Conservation (phyloP, 2,329 filamentous ascomycete species). For the Macrophomina tecta region DNA sequence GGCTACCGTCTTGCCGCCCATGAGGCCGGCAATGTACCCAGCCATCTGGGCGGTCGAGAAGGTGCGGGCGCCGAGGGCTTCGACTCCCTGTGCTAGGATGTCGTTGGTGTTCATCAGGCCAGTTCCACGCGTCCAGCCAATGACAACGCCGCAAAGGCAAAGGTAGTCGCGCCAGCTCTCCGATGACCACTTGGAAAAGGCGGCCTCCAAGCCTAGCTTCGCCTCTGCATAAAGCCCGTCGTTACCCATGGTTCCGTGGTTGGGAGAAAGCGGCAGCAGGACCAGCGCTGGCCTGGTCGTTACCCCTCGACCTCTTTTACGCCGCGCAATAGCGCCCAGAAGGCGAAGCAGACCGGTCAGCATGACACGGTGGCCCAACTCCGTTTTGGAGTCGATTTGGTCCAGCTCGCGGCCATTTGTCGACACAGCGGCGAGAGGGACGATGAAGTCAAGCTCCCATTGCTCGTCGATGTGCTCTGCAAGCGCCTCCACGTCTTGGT, state of each 20-base stretch:
- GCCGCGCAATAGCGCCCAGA: slow-evolving; percentile 42
- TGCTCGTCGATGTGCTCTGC: slow-evolving; percentile 47
- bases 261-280: slow-evolving; percentile 52
- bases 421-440: slow-evolving; percentile 52
- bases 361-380: slow-evolving; percentile 51
- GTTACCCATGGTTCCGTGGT: slow-evolving; percentile 51
- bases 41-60: slow-evolving; percentile 53
- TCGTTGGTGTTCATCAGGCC: slow-evolving; percentile 53
- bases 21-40: slow-evolving; percentile 41
- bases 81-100: slow-evolving; percentile 46
- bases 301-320: slow-evolving; percentile 39
- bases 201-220: slow-evolving; percentile 48
- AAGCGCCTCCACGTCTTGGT: slow-evolving; percentile 46
- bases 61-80: slow-evolving; percentile 45
- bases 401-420: slow-evolving; percentile 46
- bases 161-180: slow-evolving; percentile 49
- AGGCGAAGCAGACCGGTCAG: slow-evolving; percentile 49
- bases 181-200: slow-evolving; percentile 44
- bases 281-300: slow-evolving; percentile 32
- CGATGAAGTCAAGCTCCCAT: slow-evolving; percentile 44
- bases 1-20: slow-evolving; percentile 43
- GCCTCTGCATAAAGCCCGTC: slow-evolving; percentile 55
- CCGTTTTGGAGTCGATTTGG: slow-evolving; percentile 41
- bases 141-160: slow-evolving; percentile 49
- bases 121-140: slow-evolving; percentile 56